These are phyloP conservation scores for Aspergillus sp. DNA, from an alignment of 2,329 filamentous ascomycete species.

Conservation along the genomic window DNA sequence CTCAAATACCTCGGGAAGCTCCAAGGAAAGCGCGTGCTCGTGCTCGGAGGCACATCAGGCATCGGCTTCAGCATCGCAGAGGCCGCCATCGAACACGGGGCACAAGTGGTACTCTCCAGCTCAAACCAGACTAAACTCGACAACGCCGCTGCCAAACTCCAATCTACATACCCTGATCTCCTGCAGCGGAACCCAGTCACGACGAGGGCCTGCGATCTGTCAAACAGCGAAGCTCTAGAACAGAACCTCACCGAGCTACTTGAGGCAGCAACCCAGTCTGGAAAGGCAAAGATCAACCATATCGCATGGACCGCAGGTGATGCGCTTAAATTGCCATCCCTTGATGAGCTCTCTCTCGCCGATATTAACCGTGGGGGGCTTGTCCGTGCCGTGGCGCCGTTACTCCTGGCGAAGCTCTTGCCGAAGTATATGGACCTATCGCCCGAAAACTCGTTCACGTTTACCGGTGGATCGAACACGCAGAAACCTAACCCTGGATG, in stretches of 20 bases:
- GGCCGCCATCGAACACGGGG: too few relatives aligned
- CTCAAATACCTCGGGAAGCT: too few relatives aligned
- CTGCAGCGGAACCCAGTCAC: not conserved
- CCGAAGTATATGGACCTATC: not conserved
- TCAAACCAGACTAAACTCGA: too few relatives aligned
- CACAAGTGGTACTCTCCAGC: too few relatives aligned
- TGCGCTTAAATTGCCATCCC: slow-evolving; percentile 1
- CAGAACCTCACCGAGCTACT: not conserved
- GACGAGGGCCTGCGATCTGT: not conserved
- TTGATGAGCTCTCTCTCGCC: not conserved
- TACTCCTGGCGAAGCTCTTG: slow-evolving; percentile 42
- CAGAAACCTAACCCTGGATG: not conserved
- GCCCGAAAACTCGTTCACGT: not conserved
- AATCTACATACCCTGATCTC: not conserved
- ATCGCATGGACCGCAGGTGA: slow-evolving; percentile 54
- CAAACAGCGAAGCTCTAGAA: not conserved
- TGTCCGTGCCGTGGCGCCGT: slow-evolving; percentile 29
- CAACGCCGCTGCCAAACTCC: not conserved
- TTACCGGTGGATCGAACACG: not conserved
- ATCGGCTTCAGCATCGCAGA: too few relatives aligned
- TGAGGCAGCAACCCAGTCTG: not conserved
- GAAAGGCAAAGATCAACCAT: slow-evolving; percentile 44
- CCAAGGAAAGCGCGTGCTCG: too few relatives aligned
- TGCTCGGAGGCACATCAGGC: too few relatives aligned
- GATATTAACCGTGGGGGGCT: slow-evolving; percentile 2